Conservation (phyloP, 1,139 yeast genomes). For the Saccharomycopsis crataegensis region DNA sequence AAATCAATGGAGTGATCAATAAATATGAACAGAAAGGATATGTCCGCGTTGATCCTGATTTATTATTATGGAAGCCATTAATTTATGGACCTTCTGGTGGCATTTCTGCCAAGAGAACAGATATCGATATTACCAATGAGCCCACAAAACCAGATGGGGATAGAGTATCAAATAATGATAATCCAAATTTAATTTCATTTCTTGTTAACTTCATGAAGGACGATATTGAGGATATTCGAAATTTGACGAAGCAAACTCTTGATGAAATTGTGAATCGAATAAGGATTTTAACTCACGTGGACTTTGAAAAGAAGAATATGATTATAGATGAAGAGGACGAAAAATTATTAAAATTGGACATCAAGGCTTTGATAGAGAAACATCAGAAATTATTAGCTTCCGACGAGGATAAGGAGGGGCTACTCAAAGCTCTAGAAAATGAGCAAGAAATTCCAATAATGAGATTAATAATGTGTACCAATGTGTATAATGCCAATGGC, state of each 20-base stretch:
- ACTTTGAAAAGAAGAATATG: not conserved
- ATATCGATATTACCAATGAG: constrained; percentile 3
- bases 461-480: constrained; percentile 15
- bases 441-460: constrained; percentile 13
- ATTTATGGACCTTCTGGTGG: constrained; percentile 84
- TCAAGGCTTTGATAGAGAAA: constrained; percentile 15
- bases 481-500: constrained; percentile 1
- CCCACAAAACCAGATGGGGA: constrained; percentile 13
- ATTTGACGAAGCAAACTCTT: constrained; percentile 47
- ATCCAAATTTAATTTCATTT: constrained; percentile 43
- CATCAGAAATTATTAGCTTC: constrained; percentile 16
- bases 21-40: constrained; percentile 55
- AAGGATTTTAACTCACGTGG: constrained; percentile 14
- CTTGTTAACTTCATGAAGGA: constrained; percentile 53
- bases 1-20: constrained; percentile 38
- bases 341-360: constrained; percentile 19
- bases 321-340: constrained; percentile 21
- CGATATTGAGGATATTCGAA: constrained; percentile 54
- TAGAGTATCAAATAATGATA: constrained; percentile 22
- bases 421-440: constrained; percentile 19
- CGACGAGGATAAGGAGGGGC: constrained; percentile 21
- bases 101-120: constrained; percentile 28
- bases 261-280: constrained; percentile 29
- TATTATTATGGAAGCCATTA: constrained; percentile 72
- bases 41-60: constrained; percentile 41